Base-by-base conservation (phyloP, 2,329 filamentous ascomycete genomes). In the Arthrinium puccinioides region DNA sequence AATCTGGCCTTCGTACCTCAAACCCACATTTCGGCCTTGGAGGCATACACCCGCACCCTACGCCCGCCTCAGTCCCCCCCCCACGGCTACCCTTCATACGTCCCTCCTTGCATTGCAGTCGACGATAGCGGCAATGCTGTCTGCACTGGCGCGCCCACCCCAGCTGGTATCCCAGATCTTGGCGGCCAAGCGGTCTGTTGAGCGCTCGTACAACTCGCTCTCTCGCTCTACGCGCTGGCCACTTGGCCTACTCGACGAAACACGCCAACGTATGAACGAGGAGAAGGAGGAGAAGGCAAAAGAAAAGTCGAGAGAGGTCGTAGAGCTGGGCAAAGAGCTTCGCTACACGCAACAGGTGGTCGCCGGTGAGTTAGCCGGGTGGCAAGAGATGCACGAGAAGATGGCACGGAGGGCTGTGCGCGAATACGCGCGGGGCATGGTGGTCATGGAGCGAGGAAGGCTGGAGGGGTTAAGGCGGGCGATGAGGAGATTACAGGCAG, bases 331-430 rank as follows among this genome's bases (percentile, higher is more conserved):
- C 0, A 78, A 78, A 36, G 92, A 98, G 60, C 66, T 98, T 38
- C 70, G 87, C 34, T 95, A 92, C 59, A 95, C 89, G 32, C 90
- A 96, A 63, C 87, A 94, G 59, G 87, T 90, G 11, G 90, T 97
- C 18, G 90, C 94, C 6, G 74, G 79, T 2, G 92, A 98, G 63
- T 61, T 98, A 39, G 92, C 92, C 1, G 88, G 86, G 13, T 98
- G 92, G 87, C 89, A 95, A 53, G 87, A 94, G 27, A 77, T 88
- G 65, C 80, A 94, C 53, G 86, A 87, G 47, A 78, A 76, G 51
- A 79, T 86, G 63, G 88, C 85, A 2, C 69, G 80, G 43, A 75
- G 75, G 41, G 85, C 87, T 20, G 75, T 96, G 43, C 77, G 73
- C 46, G 79, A 87, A 32, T 76, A 94, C 49, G 90, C 85, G 14